Percentiles rank a stretch among this genome's conserved stretches.
phyloP scores from a whole-genome alignment of 1,139 yeast species.

The Candida tetrigidarum region DNA sequence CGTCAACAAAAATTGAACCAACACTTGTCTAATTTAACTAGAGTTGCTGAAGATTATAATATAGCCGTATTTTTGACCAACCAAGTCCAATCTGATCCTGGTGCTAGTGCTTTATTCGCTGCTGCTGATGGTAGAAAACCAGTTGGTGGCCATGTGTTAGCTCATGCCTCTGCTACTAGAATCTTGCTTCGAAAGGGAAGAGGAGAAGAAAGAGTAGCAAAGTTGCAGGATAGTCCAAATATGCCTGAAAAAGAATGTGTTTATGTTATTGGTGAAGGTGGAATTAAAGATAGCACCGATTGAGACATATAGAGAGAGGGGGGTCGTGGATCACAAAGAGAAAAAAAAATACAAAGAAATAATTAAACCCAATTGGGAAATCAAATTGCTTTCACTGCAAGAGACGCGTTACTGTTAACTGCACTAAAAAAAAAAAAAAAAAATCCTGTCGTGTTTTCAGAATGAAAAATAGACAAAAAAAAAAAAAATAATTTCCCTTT shows the following conservation, averaged over 20 bases:
- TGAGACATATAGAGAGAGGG: slow-evolving; percentile 8
- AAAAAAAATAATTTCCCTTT: background rate
- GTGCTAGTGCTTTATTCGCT: slow-evolving; percentile 67
- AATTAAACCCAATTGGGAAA: slow-evolving; percentile 31
- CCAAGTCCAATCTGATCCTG: slow-evolving; percentile 72
- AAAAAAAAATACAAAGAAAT: too few species aligned
- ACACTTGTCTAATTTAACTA: slow-evolving; percentile 53
- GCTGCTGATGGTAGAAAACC: slow-evolving; percentile 70
- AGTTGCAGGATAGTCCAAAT: slow-evolving; percentile 65
- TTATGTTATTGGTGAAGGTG: slow-evolving; percentile 56
- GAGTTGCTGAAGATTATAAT: slow-evolving; percentile 63
- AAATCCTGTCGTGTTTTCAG: too few species aligned
- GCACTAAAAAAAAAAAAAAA: slow-evolving; percentile 3
- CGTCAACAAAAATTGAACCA: slow-evolving; percentile 63
- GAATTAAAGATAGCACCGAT: slow-evolving; percentile 49
- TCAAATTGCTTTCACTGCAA: slow-evolving; percentile 20
- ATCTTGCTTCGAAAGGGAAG: slow-evolving; percentile 61
- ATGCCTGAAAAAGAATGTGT: slow-evolving; percentile 64
- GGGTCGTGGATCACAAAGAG: too few species aligned
- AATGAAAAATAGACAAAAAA: slow-evolving; percentile 2
- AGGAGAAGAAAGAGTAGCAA: slow-evolving; percentile 68
- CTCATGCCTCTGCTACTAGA: slow-evolving; percentile 69
- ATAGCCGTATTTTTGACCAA: slow-evolving; percentile 63
- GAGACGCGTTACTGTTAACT: slow-evolving; percentile 15
- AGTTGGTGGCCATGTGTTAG: slow-evolving; percentile 66